Conservation (phyloP, 2,329 filamentous ascomycete species). For the Nigrospora osmanthi region DNA sequence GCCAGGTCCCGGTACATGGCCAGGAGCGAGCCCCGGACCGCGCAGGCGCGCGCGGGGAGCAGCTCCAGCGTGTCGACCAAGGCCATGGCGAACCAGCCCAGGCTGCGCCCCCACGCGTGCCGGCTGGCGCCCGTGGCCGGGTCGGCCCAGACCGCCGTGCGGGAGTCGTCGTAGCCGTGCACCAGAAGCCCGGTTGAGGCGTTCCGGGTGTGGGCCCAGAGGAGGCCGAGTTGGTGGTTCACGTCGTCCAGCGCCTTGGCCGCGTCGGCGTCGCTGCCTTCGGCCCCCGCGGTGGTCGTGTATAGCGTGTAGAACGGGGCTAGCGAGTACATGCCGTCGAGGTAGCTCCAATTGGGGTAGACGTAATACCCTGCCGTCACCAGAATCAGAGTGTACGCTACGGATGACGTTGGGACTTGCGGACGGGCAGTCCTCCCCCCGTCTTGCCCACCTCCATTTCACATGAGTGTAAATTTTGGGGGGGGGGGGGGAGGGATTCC, state of each 20-base stretch:
- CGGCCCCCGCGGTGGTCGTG: constrained; percentile 12
- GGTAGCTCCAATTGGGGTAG: constrained; percentile 44
- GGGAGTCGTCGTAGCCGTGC: constrained; percentile 26
- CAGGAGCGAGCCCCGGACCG: constrained; percentile 6
- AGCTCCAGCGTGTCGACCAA: constrained; percentile 26
- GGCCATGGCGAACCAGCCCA: constrained; percentile 29
- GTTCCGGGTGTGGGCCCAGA: constrained; percentile 16
- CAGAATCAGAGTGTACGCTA: no score
- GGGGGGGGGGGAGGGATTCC: no score
- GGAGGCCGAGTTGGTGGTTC: constrained; percentile 17
- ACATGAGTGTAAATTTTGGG: no score
- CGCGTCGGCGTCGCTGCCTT: neutral
- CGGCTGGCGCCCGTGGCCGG: constrained; percentile 24
- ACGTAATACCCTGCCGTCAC: constrained; percentile 20
- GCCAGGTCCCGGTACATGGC: constrained; percentile 14
- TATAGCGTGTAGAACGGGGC: constrained; percentile 29
- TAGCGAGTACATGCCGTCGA: constrained; percentile 44
- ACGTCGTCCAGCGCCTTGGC: constrained; percentile 14
- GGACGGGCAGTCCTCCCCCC: no score
- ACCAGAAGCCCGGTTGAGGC: constrained; percentile 18
- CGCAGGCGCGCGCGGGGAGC: constrained; percentile 7
- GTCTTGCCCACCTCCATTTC: no score
- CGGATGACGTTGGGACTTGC: no score
- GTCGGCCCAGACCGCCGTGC: constrained; percentile 24
- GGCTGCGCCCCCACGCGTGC: constrained; percentile 26